A percentile compares a stretch with the other conserved stretches of the same genome.
These are phyloP conservation scores for Crinitomyces ghanaensis DNA, from an alignment of 805 yeast genomes.

Conservation along the genomic window DNA sequence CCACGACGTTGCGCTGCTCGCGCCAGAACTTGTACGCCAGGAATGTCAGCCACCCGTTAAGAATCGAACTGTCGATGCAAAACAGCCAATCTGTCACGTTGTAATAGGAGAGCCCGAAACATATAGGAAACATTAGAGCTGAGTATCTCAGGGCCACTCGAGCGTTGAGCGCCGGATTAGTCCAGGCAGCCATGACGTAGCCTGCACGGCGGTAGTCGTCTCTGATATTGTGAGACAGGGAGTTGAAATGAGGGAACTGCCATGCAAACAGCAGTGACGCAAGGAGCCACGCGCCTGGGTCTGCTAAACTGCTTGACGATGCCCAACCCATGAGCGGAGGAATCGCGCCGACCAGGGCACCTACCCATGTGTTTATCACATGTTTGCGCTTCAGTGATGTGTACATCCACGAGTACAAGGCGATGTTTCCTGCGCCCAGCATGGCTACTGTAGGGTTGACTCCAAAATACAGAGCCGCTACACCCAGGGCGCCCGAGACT, in stretches of 20 bases:
- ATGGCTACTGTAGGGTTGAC: constrained; percentile 78
- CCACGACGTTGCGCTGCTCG: constrained; percentile 46
- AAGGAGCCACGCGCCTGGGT: constrained; percentile 92
- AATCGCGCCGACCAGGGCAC: constrained; percentile 96
- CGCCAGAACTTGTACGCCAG: constrained; percentile 76
- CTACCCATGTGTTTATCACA: constrained; percentile 93
- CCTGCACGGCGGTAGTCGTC: constrained; percentile 88
- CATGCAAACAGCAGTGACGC: constrained; percentile 88
- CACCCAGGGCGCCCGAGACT: constrained; percentile 59
- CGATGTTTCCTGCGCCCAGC: constrained; percentile 72
- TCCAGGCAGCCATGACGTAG: constrained; percentile 94
- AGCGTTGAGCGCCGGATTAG: constrained; percentile 83
- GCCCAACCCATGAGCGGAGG: constrained; percentile 99
- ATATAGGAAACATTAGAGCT: constrained; percentile 84
- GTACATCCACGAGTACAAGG: constrained; percentile 78
- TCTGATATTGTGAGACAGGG: constrained; percentile 77
- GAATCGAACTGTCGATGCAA: constrained; percentile 65
- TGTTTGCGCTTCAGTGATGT: constrained; percentile 80
- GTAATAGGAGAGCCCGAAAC: constrained; percentile 68
- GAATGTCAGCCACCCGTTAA: constrained; percentile 78
- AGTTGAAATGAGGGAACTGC: constrained; percentile 98
- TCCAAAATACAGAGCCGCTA: constrained; percentile 56
- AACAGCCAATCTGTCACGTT: constrained; percentile 76
- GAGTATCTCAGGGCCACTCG: constrained; percentile 88
- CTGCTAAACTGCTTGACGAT: constrained; percentile 49